phyloP scores from a whole-genome alignment of 1,284 basidiomycete species.

The Fomitopsis pinicola region DNA sequence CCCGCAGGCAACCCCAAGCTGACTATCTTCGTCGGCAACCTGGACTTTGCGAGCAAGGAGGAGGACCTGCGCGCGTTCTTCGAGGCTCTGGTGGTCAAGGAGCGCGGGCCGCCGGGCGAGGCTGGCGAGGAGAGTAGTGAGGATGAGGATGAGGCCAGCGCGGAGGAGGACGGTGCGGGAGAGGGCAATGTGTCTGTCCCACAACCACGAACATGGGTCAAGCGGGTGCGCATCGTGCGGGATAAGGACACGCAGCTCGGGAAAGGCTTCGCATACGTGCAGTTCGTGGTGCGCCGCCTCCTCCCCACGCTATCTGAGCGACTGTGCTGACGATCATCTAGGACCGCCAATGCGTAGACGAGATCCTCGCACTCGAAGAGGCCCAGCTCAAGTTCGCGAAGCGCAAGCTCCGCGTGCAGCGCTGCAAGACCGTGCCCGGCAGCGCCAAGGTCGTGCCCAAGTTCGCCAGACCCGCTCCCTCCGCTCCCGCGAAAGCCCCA shows the following conservation, averaged over 20 bases:
- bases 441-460: conserved; percentile 20
- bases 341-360: conserved; percentile 89
- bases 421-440: conserved; percentile 65
- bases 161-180: conserved; percentile 16
- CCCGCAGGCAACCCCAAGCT: conserved; percentile 65
- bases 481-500: conserved; percentile 4
- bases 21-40: conserved; percentile 87
- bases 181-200: neutral
- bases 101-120: conserved; percentile 54
- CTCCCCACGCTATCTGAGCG: neutral
- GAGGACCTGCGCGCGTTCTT: conserved; percentile 88
- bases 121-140: conserved; percentile 22
- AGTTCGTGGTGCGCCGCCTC: conserved; percentile 66
- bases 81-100: conserved; percentile 72
- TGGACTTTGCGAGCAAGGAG: conserved; percentile 91
- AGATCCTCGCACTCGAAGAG: conserved; percentile 75
- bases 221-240: conserved; percentile 81
- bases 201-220: conserved; percentile 64
- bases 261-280: conserved; percentile 97
- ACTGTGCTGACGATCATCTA: conserved; percentile 27
- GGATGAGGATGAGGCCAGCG: conserved; percentile 20
- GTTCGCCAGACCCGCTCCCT: conserved; percentile 16
- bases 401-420: conserved; percentile 82
- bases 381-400: conserved; percentile 84
- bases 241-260: conserved; percentile 94